Evolutionary conservation across 176 grass and related monocot species (phyloP), one percentile per base, ranked within the genome.

Genomic region (Juncus inflexus): DNA sequence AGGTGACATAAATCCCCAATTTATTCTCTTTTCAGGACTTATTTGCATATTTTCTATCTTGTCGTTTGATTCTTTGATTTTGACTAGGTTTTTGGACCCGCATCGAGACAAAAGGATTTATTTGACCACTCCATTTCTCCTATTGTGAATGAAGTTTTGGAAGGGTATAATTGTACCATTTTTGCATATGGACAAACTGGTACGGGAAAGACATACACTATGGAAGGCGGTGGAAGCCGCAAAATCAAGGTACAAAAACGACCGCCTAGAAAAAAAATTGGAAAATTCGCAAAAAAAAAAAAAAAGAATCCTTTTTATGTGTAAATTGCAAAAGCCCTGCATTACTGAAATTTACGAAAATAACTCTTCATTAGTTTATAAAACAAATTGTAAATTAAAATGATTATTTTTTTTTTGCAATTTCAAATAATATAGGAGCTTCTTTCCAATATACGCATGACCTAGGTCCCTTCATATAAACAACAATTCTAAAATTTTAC

Each of bases 141-240:
- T 2, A 92, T 99, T 66, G 95, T 99, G 40, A 77, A 99, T 86
- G 95, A 99, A 65, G 95, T 99, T 60, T 88, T 99, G 66, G 95
- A 99, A 53, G 95, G 95, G 55, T 99, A 99, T 53, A 99, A 99
- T 58, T 99, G 95, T 65, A 99, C 95, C 54, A 99, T 99, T 80
- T 99, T 99, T n/a, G 95, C 95, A 9, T 99, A 99, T 76, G 95
- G 95, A 0, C 95, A 99, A 67, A 99, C 95, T 9, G 95, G 95
- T 64, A 99, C 95, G 0, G 95, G 95, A 9, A 99, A 99, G 78
- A 99, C 95, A 19, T 99, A 99, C 49, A 99, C 95, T 39, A 99
- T 99, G 95, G 95, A 99, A 78, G 95, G 95, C 62, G 95, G 90
- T 68, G 90, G 92, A 37, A 92, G 89, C 54, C 87, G 86, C 71